phyloP scores from a whole-genome alignment of 2,329 filamentous ascomycete genomes.

The Epichloe gansuensis region DNA sequence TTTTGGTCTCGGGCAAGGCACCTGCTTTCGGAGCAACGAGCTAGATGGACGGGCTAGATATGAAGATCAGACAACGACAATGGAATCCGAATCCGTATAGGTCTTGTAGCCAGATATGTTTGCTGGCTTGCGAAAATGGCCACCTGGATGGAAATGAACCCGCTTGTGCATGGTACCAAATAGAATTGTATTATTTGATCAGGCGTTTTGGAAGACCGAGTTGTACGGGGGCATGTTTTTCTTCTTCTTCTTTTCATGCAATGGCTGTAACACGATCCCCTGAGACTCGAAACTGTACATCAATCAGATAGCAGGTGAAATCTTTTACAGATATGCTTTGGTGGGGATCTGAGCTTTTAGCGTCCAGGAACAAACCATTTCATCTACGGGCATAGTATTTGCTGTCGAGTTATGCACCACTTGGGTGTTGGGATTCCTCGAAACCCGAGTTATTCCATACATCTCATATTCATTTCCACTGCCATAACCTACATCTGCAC shows the following conservation, averaged over 20 bases:
- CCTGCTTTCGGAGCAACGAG: constrained; percentile 16
- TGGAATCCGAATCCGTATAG: neutral
- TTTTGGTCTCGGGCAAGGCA: constrained; percentile 78
- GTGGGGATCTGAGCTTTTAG: neutral
- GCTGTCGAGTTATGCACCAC: too few species aligned
- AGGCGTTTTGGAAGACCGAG: constrained; percentile 30
- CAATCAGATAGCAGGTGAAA: constrained; percentile 17
- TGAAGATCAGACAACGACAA: neutral
- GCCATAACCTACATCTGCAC: neutral
- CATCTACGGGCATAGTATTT: neutral
- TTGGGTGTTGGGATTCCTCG: too few species aligned
- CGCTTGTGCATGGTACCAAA: constrained; percentile 22
- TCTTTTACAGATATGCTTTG: constrained; percentile 8
- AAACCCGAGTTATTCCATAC: neutral
- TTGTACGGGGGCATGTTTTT: constrained; percentile 15
- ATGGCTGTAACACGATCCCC: constrained; percentile 24
- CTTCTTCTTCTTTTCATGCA: constrained; percentile 5
- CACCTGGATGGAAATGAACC: neutral
- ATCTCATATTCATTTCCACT: neutral
- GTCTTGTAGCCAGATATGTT: neutral
- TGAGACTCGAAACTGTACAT: constrained; percentile 20
- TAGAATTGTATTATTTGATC: constrained; percentile 21
- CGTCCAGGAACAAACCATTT: neutral
- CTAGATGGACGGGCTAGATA: neutral
- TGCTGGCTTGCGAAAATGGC: neutral